Conservation (phyloP, 2,329 filamentous ascomycete genomes). For the Cordyceps fumosorosea region DNA sequence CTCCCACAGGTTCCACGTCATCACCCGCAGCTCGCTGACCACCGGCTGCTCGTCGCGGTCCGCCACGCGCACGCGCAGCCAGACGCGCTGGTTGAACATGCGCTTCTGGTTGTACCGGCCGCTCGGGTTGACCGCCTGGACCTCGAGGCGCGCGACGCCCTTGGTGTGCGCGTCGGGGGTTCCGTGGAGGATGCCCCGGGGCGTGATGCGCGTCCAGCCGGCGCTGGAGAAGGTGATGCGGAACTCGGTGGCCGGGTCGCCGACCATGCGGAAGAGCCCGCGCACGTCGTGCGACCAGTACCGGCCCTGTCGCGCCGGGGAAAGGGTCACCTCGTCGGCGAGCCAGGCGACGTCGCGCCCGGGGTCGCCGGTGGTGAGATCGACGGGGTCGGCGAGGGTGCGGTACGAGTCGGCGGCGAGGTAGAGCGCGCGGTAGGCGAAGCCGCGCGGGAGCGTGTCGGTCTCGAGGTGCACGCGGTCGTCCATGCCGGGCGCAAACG, state of each 20-base stretch:
- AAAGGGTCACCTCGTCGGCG: constrained; percentile 26
- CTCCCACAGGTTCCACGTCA: constrained; percentile 35
- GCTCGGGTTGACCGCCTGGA: constrained; percentile 23
- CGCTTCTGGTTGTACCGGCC: constrained; percentile 7
- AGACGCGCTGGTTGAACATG: constrained; percentile 19
- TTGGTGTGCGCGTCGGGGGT: constrained; percentile 23
- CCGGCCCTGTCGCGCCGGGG: constrained; percentile 30
- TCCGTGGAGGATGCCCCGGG: constrained; percentile 29
- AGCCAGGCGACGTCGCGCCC: not conserved
- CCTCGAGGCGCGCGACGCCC: constrained; percentile 18
- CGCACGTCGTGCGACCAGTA: constrained; percentile 24
- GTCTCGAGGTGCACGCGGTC: constrained; percentile 24
- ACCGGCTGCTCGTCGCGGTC: constrained; percentile 19
- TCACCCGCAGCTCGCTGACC: constrained; percentile 27
- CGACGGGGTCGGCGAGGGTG: constrained; percentile 29
- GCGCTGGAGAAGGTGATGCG: constrained; percentile 22
- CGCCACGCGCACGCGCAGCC: constrained; percentile 25
- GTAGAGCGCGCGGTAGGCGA: constrained; percentile 31
- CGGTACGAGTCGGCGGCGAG: constrained; percentile 30
- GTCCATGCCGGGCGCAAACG: constrained; percentile 22
- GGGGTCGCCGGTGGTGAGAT: constrained; percentile 20
- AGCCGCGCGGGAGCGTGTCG: constrained; percentile 19
- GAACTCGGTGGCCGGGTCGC: constrained; percentile 17
- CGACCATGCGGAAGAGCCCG: constrained; percentile 26
- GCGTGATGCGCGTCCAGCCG: constrained; percentile 18